Evolutionary conservation across 495 filamentous ascomycete species (phyloP).

Genomic region (Parachaetomium inaequale): DNA sequence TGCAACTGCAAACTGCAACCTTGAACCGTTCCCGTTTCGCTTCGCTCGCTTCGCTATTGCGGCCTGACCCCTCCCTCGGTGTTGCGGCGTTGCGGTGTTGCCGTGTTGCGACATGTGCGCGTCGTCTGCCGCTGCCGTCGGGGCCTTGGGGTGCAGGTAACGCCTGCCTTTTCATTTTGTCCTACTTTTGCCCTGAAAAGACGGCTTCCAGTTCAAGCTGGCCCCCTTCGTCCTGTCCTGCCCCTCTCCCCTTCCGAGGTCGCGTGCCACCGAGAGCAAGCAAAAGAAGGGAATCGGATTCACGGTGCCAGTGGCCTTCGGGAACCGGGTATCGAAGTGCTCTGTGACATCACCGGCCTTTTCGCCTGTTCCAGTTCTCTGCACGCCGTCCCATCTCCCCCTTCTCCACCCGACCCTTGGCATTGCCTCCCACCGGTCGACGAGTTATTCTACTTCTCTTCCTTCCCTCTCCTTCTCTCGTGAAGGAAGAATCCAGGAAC

Average conservation of each 20-base stretch:
- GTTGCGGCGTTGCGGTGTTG: no score
- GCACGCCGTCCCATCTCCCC: not conserved
- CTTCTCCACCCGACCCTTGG: conserved; percentile 3
- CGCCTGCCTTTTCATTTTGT: conserved; percentile 1
- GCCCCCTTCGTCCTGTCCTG: not conserved
- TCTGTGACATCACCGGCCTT: conserved; percentile 14
- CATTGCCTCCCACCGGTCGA: not conserved
- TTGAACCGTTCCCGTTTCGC: not conserved
- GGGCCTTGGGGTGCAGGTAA: not conserved
- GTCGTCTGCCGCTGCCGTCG: not conserved
- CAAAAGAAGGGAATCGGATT: not conserved
- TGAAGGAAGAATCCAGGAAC: not conserved
- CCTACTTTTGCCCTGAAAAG: not conserved
- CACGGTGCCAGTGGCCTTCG: not conserved
- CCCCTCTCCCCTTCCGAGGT: not conserved
- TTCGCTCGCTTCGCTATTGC: not conserved
- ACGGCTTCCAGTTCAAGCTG: not conserved
- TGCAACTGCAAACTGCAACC: conserved; percentile 14
- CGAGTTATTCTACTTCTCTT: not conserved
- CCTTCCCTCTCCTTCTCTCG: not conserved
- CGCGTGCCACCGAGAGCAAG: not conserved
- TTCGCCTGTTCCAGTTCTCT: not conserved
- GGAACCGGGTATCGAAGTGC: not conserved
- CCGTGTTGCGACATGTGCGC: no score
- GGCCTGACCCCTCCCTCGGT: conserved; percentile 3